phyloP scores from a whole-genome alignment of 805 yeast genomes.

The Yamadazyma olivae region DNA sequence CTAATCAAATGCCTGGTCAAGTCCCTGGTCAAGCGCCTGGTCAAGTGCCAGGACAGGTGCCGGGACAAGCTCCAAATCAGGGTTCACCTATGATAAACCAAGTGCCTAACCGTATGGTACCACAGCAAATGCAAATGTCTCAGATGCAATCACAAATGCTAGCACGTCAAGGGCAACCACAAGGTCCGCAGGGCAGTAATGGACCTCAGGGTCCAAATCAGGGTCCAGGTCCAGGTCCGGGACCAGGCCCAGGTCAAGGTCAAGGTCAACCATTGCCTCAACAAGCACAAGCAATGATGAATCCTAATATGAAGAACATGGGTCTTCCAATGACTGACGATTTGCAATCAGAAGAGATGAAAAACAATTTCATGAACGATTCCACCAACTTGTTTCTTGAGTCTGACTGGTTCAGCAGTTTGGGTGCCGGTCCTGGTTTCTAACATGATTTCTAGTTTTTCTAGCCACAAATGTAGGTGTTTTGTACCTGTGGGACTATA shows the following conservation, averaged over 20 bases:
- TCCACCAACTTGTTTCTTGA: conserved; percentile 11
- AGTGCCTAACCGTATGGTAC: conserved; percentile 7
- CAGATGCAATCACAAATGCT: background rate
- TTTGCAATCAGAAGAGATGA: conserved; percentile 3
- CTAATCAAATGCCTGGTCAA: too few species aligned
- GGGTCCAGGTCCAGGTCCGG: background rate
- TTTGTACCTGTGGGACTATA: background rate
- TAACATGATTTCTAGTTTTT: conserved; percentile 1
- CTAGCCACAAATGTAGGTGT: background rate
- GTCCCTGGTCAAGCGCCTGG: too few species aligned
- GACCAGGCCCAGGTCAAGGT: background rate
- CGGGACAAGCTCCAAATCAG: too few species aligned
- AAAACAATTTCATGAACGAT: conserved; percentile 9
- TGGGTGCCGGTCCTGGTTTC: conserved; percentile 34
- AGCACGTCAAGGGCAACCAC: background rate
- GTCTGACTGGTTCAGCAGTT: conserved; percentile 29
- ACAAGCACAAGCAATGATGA: background rate
- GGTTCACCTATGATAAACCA: conserved; percentile 2
- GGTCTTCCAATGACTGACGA: background rate
- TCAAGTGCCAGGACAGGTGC: conserved; percentile 11
- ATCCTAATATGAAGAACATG: background rate
- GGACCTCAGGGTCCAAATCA: too few species aligned
- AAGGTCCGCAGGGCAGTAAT: too few species aligned
- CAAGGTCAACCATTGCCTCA: background rate
- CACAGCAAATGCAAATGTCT: conserved; percentile 2